Conservation (phyloP, 257 asterid species). For the Pogostemon cablin region DNA sequence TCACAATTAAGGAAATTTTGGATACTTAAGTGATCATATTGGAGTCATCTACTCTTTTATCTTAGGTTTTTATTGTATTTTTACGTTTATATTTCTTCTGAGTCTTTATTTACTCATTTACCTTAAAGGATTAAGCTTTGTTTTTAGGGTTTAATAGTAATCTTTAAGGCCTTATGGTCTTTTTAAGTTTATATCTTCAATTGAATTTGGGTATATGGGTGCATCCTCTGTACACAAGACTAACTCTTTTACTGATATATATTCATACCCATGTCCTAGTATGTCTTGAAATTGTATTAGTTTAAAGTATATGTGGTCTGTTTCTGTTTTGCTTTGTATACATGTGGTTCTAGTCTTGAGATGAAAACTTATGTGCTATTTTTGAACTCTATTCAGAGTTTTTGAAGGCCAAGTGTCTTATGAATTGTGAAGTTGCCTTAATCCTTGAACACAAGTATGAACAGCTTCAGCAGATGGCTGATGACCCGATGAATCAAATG, state of each 20-base stretch:
- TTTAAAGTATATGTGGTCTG: background rate
- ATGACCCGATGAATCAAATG: slow-evolving; percentile 85
- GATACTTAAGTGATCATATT: background rate
- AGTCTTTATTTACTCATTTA: too few species aligned
- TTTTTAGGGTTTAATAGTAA: too few species aligned
- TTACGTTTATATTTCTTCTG: too few species aligned
- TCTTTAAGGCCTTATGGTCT: too few species aligned
- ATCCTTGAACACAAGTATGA: slow-evolving; percentile 92
- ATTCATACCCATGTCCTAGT: background rate
- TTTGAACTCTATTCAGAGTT: slow-evolving; percentile 50
- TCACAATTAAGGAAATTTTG: background rate
- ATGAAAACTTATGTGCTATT: slow-evolving; percentile 17
- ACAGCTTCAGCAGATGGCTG: slow-evolving; percentile 95
- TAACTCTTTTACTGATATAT: background rate
- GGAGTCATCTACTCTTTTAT: too few species aligned
- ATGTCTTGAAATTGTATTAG: too few species aligned
- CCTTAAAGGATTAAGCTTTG: too few species aligned
- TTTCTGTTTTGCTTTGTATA: background rate
- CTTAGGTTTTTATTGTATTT: too few species aligned
- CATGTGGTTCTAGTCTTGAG: slow-evolving; percentile 11
- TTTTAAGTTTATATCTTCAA: too few species aligned
- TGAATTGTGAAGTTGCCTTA: slow-evolving; percentile 92
- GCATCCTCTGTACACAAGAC: too few species aligned
- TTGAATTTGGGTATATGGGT: too few species aligned
- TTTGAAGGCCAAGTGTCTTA: slow-evolving; percentile 90